These are phyloP conservation scores for Uncinocarpus reesii DNA, from an alignment of 2,329 filamentous ascomycete species.

Conservation along the genomic window DNA sequence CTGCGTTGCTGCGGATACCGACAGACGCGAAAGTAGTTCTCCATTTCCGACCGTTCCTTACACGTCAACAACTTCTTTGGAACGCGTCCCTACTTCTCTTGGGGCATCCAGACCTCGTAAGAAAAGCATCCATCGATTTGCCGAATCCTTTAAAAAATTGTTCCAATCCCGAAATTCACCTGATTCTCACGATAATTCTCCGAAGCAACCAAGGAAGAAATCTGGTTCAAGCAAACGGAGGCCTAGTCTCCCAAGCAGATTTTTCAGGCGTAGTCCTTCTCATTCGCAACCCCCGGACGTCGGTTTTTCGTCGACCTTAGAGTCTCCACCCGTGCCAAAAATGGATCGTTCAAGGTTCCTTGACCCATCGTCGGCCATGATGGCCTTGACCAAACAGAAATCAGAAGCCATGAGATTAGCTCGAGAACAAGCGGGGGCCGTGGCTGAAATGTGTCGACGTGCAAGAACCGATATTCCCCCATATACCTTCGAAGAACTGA, in stretches of 20 bases:
- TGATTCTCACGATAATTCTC: neutral
- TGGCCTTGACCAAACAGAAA: slow-evolving; percentile 40
- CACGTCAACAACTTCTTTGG: neutral
- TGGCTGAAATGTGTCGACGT: slow-evolving; percentile 39
- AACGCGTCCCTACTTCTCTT: neutral
- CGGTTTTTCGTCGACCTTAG: neutral
- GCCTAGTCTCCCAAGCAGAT: slow-evolving; percentile 1
- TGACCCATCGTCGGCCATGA: slow-evolving; percentile 35
- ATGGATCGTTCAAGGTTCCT: slow-evolving; percentile 28
- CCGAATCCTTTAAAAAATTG: slow-evolving; percentile 7
- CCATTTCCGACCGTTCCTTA: neutral
- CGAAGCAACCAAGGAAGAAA: slow-evolving; percentile 1
- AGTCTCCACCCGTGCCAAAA: slow-evolving; percentile 5
- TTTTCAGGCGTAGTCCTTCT: neutral
- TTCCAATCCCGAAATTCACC: slow-evolving; percentile 15
- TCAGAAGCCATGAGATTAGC: slow-evolving; percentile 40
- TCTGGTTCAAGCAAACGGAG: neutral
- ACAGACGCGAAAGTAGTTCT: neutral
- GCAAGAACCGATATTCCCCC: slow-evolving; percentile 37
- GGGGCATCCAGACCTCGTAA: slow-evolving; percentile 1
- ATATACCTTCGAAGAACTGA: slow-evolving; percentile 43
- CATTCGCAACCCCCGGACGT: neutral
- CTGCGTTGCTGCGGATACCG: neutral
- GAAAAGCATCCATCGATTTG: slow-evolving; percentile 12
- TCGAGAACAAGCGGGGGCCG: slow-evolving; percentile 36